Conservation (phyloP, 345 rosid species). For the Conringia planisiliqua region DNA sequence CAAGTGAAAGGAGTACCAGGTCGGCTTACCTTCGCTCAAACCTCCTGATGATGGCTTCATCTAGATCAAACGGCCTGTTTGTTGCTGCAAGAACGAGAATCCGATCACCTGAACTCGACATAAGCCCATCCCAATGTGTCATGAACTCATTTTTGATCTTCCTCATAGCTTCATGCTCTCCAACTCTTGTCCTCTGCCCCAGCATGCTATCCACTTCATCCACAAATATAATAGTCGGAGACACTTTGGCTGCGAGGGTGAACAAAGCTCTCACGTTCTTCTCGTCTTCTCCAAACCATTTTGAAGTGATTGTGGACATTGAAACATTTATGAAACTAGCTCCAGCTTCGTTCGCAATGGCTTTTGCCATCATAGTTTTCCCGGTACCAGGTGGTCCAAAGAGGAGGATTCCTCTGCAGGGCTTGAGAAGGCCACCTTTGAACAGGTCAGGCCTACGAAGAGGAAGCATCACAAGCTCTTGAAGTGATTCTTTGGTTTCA, state of each 20-base stretch:
- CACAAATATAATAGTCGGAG: constrained; percentile 94
- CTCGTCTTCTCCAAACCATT: constrained; percentile 99
- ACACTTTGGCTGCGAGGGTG: constrained; percentile 89
- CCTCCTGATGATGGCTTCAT: constrained; percentile 98
- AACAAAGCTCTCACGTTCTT: constrained; percentile 94
- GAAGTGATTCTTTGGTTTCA: constrained; percentile 92
- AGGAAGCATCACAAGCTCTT: constrained; percentile 99
- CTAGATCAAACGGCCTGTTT: constrained; percentile 98
- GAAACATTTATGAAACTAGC: constrained; percentile 99
- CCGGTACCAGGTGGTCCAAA: constrained; percentile 99
- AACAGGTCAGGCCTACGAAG: constrained; percentile 96
- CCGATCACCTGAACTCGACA: constrained; percentile 71
- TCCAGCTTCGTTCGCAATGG: constrained; percentile 98
- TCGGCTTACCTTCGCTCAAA: constrained; percentile 80
- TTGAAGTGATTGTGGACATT: constrained; percentile 97
- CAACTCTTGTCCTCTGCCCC: constrained; percentile 92
- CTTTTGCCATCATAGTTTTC: constrained; percentile 98
- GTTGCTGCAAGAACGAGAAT: constrained; percentile 99
- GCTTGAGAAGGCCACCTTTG: constrained; percentile 96
- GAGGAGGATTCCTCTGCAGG: constrained; percentile 94
- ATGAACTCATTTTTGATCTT: constrained; percentile 97
- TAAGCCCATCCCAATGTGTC: constrained; percentile 98
- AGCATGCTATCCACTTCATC: constrained; percentile 99
- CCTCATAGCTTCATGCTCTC: constrained; percentile 99
- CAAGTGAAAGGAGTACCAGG: neutral